Evolutionary conservation across 768 basidiomycete genomes (phyloP).

Genomic region (Dendrothele bispora): DNA sequence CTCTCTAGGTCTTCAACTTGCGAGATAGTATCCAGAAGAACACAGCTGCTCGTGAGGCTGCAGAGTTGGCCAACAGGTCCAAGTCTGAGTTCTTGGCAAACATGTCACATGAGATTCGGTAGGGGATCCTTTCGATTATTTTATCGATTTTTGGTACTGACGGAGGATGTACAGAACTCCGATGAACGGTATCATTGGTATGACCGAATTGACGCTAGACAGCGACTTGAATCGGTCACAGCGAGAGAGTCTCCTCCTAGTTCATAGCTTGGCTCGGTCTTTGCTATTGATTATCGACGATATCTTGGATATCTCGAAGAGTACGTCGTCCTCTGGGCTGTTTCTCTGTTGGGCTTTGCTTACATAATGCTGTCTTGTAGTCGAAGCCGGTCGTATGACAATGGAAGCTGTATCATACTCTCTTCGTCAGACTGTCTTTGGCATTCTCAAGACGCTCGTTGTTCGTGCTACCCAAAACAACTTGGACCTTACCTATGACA

Average conservation of each 20-base stretch:
- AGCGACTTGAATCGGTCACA: conserved; percentile 94
- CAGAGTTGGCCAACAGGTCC: conserved; percentile 94
- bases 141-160: neutral
- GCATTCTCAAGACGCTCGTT: conserved; percentile 96
- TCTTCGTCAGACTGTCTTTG: conserved; percentile 94
- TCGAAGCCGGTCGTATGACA: conserved; percentile 99
- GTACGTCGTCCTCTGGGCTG: conserved; percentile 48
- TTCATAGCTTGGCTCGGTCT: conserved; percentile 91
- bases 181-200: conserved; percentile 99
- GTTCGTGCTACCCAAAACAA: conserved; percentile 97
- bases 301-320: conserved; percentile 99
- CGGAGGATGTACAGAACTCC: conserved; percentile 68
- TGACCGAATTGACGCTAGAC: conserved; percentile 97
- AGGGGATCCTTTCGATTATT: conserved; percentile 26
- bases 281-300: conserved; percentile 97
- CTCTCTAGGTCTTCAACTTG: too few species aligned
- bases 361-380: conserved; percentile 38
- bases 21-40: conserved; percentile 98
- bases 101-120: conserved; percentile 97
- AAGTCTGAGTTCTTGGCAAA: conserved; percentile 99
- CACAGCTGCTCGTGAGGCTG: conserved; percentile 94
- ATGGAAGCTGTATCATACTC: conserved; percentile 99
- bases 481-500: conserved; percentile 93
- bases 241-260: conserved; percentile 91
- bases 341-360: conserved; percentile 11